A percentile compares a stretch with the other conserved stretches of the same genome.
Conservation (phyloP, 768 basidiomycete genomes). For the Pholiota conissans region DNA sequence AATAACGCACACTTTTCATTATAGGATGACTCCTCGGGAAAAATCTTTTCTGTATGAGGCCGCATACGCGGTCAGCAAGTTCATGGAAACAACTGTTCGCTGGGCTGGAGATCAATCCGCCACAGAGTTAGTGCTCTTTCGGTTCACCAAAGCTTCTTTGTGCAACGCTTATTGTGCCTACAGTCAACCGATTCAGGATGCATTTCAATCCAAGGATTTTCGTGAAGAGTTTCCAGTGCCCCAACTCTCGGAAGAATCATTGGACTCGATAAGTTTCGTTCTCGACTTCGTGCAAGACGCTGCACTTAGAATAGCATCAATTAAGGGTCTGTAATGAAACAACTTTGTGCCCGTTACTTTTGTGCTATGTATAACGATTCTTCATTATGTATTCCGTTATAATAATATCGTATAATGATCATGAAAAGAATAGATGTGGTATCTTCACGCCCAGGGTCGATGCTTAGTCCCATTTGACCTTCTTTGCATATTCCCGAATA, state of each 20-base stretch:
- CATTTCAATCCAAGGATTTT: constrained; percentile 9
- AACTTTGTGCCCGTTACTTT: neutral
- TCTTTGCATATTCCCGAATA: constrained; percentile 73
- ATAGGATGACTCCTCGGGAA: constrained; percentile 18
- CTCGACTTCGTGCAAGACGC: neutral
- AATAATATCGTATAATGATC: no score
- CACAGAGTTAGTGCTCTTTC: constrained; percentile 14
- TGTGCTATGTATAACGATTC: no score
- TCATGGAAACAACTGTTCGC: constrained; percentile 16
- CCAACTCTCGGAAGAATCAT: neutral
- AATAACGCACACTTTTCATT: constrained; percentile 17
- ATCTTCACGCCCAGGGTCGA: no score
- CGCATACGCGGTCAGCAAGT: constrained; percentile 2
- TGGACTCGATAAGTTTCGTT: neutral
- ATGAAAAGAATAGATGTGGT: no score
- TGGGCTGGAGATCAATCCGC: constrained; percentile 20
- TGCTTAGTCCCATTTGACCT: constrained; percentile 75
- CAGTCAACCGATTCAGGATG: constrained; percentile 21
- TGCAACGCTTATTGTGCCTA: neutral
- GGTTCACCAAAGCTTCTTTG: neutral
- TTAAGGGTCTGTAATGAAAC: neutral
- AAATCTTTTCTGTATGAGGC: constrained; percentile 12
- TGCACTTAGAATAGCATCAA: neutral
- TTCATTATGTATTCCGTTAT: neutral
- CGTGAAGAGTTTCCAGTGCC: neutral